Conservation (phyloP, 345 rosid species). For the Camelina neglecta region DNA sequence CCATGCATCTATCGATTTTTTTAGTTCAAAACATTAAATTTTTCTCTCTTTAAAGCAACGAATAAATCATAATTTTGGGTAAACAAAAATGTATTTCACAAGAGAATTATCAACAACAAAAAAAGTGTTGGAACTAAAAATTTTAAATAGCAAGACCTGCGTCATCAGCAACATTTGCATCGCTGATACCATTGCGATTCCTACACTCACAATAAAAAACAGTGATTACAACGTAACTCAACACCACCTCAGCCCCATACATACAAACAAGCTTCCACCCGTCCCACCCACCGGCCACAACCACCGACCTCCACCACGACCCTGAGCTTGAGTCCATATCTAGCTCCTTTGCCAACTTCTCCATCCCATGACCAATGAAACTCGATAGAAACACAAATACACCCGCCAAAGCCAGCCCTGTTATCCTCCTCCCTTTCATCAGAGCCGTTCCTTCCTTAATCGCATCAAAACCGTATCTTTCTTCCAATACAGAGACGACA, state of each 20-base stretch:
- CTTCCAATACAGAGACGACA: constrained; percentile 70
- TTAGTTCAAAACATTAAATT: background rate
- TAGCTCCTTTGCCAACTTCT: constrained; percentile 48
- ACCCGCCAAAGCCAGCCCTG: constrained; percentile 61
- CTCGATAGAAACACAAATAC: constrained; percentile 52
- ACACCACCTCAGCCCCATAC: constrained; percentile 60
- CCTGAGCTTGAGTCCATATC: constrained; percentile 33
- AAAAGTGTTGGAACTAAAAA: background rate
- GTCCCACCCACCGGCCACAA: constrained; percentile 46
- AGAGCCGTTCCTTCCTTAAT: constrained; percentile 51
- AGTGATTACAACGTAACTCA: constrained; percentile 64
- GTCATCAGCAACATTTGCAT: constrained; percentile 20
- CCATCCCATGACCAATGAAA: constrained; percentile 60
- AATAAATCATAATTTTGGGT: background rate
- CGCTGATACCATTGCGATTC: constrained; percentile 41
- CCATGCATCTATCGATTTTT: too few relatives aligned
- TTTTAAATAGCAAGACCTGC: constrained; percentile 28
- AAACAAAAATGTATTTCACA: constrained; percentile 29
- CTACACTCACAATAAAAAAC: constrained; percentile 69
- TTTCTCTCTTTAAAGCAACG: background rate
- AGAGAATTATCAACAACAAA: constrained; percentile 1
- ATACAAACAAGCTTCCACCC: constrained; percentile 50
- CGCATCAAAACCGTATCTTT: constrained; percentile 63
- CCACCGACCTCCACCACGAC: constrained; percentile 50
- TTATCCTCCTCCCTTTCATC: constrained; percentile 62